phyloP scores from a whole-genome alignment of 2,329 filamentous ascomycete species.

The Scortechinia acanthostroma region DNA sequence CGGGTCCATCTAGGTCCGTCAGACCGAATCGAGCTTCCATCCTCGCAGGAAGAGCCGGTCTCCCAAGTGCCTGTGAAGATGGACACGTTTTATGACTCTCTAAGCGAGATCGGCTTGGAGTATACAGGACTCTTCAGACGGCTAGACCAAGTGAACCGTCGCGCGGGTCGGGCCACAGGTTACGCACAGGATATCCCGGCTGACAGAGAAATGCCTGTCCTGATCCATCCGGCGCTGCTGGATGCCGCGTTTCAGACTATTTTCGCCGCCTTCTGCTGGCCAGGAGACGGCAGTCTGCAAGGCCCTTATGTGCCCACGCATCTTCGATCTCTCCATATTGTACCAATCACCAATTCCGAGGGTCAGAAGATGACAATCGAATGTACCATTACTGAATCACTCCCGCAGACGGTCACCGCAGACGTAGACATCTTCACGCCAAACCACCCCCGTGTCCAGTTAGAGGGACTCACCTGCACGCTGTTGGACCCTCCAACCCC shows the following conservation, averaged over 20 bases:
- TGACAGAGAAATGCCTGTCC: too few relatives aligned
- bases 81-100: slow-evolving; percentile 6
- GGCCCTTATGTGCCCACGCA: slow-evolving; percentile 10
- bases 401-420: neutral
- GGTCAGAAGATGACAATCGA: neutral
- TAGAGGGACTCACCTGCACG: neutral
- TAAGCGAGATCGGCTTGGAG: slow-evolving; percentile 6
- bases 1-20: neutral
- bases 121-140: too few relatives aligned
- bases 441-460: neutral
- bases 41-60: neutral
- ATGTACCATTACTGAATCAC: too few relatives aligned
- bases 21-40: neutral
- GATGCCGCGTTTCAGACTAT: slow-evolving; percentile 19
- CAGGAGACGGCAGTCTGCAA: slow-evolving; percentile 15
- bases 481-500: neutral
- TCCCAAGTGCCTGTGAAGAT: neutral
- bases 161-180: too few relatives aligned
- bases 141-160: too few relatives aligned
- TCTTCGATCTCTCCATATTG: slow-evolving; percentile 5
- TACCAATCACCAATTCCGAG: too few relatives aligned
- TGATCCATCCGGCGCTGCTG: slow-evolving; percentile 16
- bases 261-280: slow-evolving; percentile 16
- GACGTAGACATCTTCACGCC: neutral
- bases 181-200: too few relatives aligned